Percentiles rank a stretch among this genome's conserved stretches.
Evolutionary conservation across 1,284 basidiomycete genomes (phyloP).

Genomic region (Leucocoprinus gongylophorus): DNA sequence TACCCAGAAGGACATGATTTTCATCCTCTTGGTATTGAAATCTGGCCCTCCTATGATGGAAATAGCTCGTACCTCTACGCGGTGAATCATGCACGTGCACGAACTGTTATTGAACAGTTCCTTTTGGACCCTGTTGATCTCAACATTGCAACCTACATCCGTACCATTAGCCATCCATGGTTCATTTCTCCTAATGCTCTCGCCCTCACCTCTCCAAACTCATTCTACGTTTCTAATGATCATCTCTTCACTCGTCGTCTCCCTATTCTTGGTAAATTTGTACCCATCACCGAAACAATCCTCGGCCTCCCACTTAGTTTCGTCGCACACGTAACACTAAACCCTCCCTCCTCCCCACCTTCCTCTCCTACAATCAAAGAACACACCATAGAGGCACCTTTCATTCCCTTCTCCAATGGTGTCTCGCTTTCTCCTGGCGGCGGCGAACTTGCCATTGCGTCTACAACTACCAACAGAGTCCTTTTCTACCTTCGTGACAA

Average conservation of each 20-base stretch:
- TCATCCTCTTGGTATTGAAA: slow-evolving; percentile 30
- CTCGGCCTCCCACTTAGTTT: slow-evolving; percentile 51
- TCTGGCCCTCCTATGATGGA: slow-evolving; percentile 38
- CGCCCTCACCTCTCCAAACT: slow-evolving; percentile 50
- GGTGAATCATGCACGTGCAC: slow-evolving; percentile 54
- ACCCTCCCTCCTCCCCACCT: slow-evolving; percentile 19
- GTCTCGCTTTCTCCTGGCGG: slow-evolving; percentile 48
- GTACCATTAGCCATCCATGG: slow-evolving; percentile 48
- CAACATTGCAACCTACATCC: slow-evolving; percentile 41
- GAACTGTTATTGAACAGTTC: slow-evolving; percentile 61
- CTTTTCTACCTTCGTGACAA: slow-evolving; percentile 43
- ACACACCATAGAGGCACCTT: slow-evolving; percentile 36
- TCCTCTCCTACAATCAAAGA: slow-evolving; percentile 23
- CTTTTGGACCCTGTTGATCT: slow-evolving; percentile 38
- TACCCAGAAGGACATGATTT: slow-evolving; percentile 31
- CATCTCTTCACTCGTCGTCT: slow-evolving; percentile 60
- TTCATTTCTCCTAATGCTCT: slow-evolving; percentile 61
- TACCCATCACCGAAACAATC: slow-evolving; percentile 50
- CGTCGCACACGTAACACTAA: slow-evolving; percentile 48
- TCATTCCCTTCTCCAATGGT: slow-evolving; percentile 64
- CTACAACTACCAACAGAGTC: slow-evolving; percentile 42
- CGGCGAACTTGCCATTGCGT: slow-evolving; percentile 46
- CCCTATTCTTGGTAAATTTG: slow-evolving; percentile 40
- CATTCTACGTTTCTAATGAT: slow-evolving; percentile 66
- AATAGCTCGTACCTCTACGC: slow-evolving; percentile 50